phyloP scores from a whole-genome alignment of 1,139 yeast genomes.

The Suhomyces panamericanus region DNA sequence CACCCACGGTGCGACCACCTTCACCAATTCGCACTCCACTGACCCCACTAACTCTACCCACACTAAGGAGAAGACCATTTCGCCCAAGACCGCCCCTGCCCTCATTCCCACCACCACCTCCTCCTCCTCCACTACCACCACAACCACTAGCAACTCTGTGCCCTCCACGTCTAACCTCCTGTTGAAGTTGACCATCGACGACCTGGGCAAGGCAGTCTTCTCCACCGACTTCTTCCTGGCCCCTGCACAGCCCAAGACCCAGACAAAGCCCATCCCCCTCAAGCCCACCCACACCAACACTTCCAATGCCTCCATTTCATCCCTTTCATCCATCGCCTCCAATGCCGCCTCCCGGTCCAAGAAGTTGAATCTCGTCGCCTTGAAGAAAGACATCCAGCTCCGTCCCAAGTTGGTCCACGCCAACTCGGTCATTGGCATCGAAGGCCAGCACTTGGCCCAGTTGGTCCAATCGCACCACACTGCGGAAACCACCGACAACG shows the following conservation, averaged over 20 bases:
- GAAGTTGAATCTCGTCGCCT: neutral
- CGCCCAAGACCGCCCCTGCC: no score
- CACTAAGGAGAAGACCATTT: no score
- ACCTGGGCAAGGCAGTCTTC: slow-evolving; percentile 49
- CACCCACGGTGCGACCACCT: no score
- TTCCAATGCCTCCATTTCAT: neutral
- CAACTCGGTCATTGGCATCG: slow-evolving; percentile 35
- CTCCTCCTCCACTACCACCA: neutral
- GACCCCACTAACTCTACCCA: no score
- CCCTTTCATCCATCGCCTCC: neutral
- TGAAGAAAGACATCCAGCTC: slow-evolving; percentile 1
- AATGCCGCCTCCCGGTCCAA: neutral
- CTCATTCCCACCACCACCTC: neutral
- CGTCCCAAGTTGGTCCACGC: slow-evolving; percentile 30
- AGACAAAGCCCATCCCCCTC: no score
- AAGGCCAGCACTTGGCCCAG: slow-evolving; percentile 18
- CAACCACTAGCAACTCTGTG: neutral
- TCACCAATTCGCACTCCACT: no score
- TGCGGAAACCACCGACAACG: no score
- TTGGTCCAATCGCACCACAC: no score
- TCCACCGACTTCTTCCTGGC: slow-evolving; percentile 24
- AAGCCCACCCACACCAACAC: neutral
- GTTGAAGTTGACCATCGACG: slow-evolving; percentile 43
- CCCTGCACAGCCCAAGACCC: neutral
- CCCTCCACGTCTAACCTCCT: slow-evolving; percentile 20